Conservation (phyloP, 176 grass and related monocot genomes). For the maize (Zea mays) region DNA sequence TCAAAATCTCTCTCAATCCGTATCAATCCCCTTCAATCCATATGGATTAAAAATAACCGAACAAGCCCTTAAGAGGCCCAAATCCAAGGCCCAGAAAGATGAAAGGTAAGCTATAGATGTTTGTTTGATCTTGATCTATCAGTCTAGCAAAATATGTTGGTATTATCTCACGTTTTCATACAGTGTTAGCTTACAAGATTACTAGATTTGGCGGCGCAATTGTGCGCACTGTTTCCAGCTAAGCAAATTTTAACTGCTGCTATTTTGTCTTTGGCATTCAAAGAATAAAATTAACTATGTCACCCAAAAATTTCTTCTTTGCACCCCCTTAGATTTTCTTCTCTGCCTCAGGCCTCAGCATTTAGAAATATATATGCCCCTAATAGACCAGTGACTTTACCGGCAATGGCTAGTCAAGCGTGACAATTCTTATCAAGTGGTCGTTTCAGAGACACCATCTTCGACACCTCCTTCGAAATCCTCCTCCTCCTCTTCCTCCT, state of each 20-base stretch:
- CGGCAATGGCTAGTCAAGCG: not conserved
- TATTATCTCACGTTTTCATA: not conserved
- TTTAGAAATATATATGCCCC: not conserved
- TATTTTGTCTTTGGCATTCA: not conserved
- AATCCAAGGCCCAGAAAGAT: not conserved
- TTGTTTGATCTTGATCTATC: not conserved
- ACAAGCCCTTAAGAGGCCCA: no score
- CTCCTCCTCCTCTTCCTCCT: slow-evolving; percentile 21
- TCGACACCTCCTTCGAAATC: slow-evolving; percentile 41
- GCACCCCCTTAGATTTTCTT: not conserved
- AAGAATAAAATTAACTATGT: slow-evolving; percentile 31
- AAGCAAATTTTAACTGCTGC: not conserved
- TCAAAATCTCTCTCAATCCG: no score
- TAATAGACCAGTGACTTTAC: slow-evolving; percentile 8
- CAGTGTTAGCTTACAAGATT: not conserved
- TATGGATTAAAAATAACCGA: no score
- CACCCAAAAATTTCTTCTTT: slow-evolving; percentile 25
- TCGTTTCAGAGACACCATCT: slow-evolving; percentile 37
- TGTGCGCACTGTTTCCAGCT: not conserved
- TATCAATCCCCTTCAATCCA: no score
- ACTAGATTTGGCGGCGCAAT: not conserved
- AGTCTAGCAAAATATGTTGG: not conserved
- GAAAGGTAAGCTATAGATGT: not conserved
- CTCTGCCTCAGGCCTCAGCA: not conserved
- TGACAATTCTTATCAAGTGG: slow-evolving; percentile 26